phyloP scores from a whole-genome alignment of 1,284 basidiomycete species.

The Trametes polyzona region DNA sequence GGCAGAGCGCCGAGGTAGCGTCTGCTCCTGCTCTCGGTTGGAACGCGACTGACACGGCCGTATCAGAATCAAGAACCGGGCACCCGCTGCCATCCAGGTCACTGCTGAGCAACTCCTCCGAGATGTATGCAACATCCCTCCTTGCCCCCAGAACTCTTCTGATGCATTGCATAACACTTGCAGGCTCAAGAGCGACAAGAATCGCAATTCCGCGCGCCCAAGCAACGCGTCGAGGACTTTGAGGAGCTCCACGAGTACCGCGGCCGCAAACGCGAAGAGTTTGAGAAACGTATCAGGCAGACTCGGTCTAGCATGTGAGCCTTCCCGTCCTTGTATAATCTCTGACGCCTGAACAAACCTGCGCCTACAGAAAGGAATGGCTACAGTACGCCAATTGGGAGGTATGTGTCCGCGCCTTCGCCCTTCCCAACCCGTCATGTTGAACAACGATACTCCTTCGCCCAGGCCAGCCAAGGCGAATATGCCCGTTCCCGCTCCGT shows the following conservation, averaged over 20 bases:
- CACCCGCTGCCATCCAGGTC: slow-evolving; percentile 28
- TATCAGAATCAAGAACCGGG: slow-evolving; percentile 23
- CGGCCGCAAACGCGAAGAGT: slow-evolving; percentile 94
- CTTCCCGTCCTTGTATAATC: neutral
- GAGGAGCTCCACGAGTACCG: slow-evolving; percentile 98
- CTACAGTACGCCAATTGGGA: slow-evolving; percentile 85
- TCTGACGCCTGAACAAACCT: slow-evolving; percentile 13
- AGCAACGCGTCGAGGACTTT: slow-evolving; percentile 94
- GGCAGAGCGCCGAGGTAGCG: slow-evolving; percentile 57
- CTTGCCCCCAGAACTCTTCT: neutral
- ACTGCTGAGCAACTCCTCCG: slow-evolving; percentile 73
- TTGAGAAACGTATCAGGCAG: slow-evolving; percentile 92
- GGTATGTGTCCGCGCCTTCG: slow-evolving; percentile 41
- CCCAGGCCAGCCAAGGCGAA: slow-evolving; percentile 97
- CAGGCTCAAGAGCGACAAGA: slow-evolving; percentile 98
- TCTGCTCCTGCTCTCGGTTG: neutral
- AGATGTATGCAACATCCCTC: slow-evolving; percentile 59
- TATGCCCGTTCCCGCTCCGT: slow-evolving; percentile 92
- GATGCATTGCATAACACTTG: slow-evolving; percentile 2
- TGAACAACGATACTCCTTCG: neutral
- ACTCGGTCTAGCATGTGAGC: slow-evolving; percentile 85
- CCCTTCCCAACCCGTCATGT: neutral
- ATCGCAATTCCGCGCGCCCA: slow-evolving; percentile 87
- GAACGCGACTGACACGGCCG: neutral
- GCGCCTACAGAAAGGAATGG: slow-evolving; percentile 71